phyloP scores from a whole-genome alignment of 352 stramenopile species.

The Pythium insidiosum region DNA sequence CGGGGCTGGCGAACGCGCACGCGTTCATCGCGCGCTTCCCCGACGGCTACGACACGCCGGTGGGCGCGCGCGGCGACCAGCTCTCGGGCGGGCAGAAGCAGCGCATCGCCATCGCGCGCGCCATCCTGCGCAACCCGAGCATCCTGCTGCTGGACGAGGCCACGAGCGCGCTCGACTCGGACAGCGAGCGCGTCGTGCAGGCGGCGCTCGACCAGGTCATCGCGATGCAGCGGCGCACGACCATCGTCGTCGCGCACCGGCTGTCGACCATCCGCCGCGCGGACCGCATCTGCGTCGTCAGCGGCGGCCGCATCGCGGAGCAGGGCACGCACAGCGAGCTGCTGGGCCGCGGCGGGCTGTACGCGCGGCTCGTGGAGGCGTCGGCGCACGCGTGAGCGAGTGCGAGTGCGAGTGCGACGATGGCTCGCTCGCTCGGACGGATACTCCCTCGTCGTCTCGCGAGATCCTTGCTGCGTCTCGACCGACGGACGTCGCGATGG shows the following conservation, averaged over 20 bases:
- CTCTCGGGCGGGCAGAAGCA: constrained; percentile 26
- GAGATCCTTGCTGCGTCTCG: no score
- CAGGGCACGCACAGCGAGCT: constrained; percentile 10
- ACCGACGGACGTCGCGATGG: no score
- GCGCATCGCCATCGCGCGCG: no score
- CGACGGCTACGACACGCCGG: constrained; percentile 8
- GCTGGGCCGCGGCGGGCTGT: constrained; percentile 1
- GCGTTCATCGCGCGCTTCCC: constrained; percentile 24
- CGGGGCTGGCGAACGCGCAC: constrained; percentile 21
- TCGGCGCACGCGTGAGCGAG: not conserved
- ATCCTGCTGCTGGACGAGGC: constrained; percentile 45
- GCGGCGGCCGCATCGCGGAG: constrained; percentile 6
- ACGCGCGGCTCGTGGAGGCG: constrained; percentile 7
- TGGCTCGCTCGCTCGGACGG: no score
- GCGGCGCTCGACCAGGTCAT: constrained; percentile 23
- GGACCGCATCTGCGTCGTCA: constrained; percentile 9
- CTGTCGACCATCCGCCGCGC: constrained; percentile 59
- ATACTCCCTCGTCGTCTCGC: no score
- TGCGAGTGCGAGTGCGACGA: no score
- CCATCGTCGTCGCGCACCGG: constrained; percentile 82
- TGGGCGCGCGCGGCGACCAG: constrained; percentile 3
- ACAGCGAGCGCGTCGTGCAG: constrained; percentile 32
- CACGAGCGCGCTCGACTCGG: constrained; percentile 33
- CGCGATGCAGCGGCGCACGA: constrained; percentile 46
- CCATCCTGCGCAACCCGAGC: constrained; percentile 31